Evolutionary conservation across 345 rosid species (phyloP).

Genomic region (Eucalyptus fibrosa): DNA sequence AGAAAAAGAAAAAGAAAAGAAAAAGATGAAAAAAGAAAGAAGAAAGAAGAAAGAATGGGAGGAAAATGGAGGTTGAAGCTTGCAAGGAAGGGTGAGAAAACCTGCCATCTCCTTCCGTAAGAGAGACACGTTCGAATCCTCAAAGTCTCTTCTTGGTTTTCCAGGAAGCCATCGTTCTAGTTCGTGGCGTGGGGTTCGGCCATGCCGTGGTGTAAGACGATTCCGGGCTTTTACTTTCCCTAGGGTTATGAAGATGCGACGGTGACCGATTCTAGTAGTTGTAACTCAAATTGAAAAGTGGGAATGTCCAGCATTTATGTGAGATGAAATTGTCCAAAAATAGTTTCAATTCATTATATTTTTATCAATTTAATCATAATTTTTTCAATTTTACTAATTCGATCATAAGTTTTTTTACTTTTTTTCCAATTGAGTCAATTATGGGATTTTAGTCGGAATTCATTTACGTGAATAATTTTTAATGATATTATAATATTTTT

Average conservation of each 20-base stretch:
- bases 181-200: neutral
- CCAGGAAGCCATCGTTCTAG: neutral
- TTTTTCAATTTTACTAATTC: no score
- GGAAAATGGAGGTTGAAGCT: neutral
- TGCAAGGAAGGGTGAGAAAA: neutral
- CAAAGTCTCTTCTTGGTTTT: neutral
- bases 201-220: neutral
- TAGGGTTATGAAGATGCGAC: neutral
- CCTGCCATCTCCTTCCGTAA: neutral
- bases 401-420: rapidly evolving
- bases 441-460: rapidly evolving
- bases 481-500: no score
- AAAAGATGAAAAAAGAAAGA: no score
- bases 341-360: no score
- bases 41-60: neutral
- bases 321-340: neutral
- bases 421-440: no score
- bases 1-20: no score
- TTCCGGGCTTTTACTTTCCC: neutral
- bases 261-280: rapidly evolving
- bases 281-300: neutral
- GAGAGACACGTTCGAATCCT: neutral
- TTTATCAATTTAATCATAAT: rapidly evolving
- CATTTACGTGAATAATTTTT: rapidly evolving
- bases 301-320: rapidly evolving